phyloP scores from a whole-genome alignment of 768 basidiomycete species.

The Tricholoma furcatifolium region DNA sequence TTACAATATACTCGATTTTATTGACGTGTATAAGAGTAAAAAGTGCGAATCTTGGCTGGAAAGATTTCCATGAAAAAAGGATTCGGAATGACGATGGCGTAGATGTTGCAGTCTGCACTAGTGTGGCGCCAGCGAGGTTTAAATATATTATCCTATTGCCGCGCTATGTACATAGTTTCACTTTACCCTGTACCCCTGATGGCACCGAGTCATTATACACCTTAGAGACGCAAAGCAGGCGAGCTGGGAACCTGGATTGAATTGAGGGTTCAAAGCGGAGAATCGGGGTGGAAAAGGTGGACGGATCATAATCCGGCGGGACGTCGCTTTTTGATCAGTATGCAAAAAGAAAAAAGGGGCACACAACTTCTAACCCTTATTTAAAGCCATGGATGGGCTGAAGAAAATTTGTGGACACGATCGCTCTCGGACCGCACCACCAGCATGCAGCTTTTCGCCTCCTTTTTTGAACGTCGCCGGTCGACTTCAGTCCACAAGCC shows the following conservation, averaged over 20 bases:
- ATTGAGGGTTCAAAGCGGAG: neutral
- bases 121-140: too few relatives aligned
- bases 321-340: slow-evolving; percentile 1
- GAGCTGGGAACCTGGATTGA: neutral
- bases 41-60: too few relatives aligned
- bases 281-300: slow-evolving; percentile 1
- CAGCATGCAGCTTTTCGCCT: slow-evolving; percentile 11
- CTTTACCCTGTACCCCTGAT: too few relatives aligned
- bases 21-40: too few relatives aligned
- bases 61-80: too few relatives aligned
- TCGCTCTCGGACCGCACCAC: neutral
- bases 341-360: slow-evolving; percentile 1
- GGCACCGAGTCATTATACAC: too few relatives aligned
- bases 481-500: slow-evolving; percentile 1
- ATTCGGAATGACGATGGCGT: too few relatives aligned
- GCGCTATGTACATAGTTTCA: too few relatives aligned
- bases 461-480: slow-evolving; percentile 10
- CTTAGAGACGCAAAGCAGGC: neutral
- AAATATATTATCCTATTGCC: too few relatives aligned
- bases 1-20: too few relatives aligned
- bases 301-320: slow-evolving; percentile 10
- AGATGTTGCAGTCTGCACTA: too few relatives aligned
- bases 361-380: neutral
- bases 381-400: neutral
- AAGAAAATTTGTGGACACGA: neutral